Evolutionary conservation across 768 basidiomycete species (phyloP).

Genomic region (Mycena venus): DNA sequence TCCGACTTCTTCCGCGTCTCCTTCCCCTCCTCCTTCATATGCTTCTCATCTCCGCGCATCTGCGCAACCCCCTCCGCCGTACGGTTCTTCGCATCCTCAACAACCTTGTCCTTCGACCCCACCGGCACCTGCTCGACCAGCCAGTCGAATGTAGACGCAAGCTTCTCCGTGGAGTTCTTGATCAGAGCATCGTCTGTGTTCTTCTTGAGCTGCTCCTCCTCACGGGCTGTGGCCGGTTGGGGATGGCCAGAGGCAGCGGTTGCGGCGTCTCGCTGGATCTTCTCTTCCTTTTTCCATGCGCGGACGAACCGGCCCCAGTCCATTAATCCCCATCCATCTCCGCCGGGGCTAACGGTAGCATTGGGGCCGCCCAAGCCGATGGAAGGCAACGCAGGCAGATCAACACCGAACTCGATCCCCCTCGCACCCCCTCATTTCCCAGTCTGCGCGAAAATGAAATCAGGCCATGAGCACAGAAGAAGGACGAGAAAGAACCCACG

Average conservation of each 20-base stretch:
- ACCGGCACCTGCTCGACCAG: constrained; percentile 77
- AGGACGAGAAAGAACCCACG: constrained; percentile 54
- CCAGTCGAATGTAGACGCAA: constrained; percentile 86
- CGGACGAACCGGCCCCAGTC: constrained; percentile 77
- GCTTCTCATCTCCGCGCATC: constrained; percentile 32
- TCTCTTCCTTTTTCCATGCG: constrained; percentile 72
- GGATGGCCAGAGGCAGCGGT: constrained; percentile 32
- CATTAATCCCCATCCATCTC: constrained; percentile 61
- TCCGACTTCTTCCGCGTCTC: constrained; percentile 56
- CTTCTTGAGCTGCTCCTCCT: constrained; percentile 19
- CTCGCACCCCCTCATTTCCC: constrained; percentile 93
- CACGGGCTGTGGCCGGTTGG: neutral
- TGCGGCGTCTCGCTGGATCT: constrained; percentile 49
- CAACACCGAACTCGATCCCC: constrained; percentile 78
- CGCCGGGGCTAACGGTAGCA: constrained; percentile 22
- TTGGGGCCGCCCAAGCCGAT: constrained; percentile 52
- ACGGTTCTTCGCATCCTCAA: constrained; percentile 30
- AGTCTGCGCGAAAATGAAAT: constrained; percentile 60
- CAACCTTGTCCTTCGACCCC: constrained; percentile 18
- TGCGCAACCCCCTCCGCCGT: constrained; percentile 37
- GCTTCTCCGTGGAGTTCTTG: constrained; percentile 76
- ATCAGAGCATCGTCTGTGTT: constrained; percentile 65
- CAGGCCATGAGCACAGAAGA: neutral
- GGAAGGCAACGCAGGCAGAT: constrained; percentile 65
- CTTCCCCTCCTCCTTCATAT: constrained; percentile 39